A percentile compares a stretch with the other conserved stretches of the same genome.
Conservation (phyloP, 2,329 filamentous ascomycete genomes). For the Gaeumannomyces sp. region DNA sequence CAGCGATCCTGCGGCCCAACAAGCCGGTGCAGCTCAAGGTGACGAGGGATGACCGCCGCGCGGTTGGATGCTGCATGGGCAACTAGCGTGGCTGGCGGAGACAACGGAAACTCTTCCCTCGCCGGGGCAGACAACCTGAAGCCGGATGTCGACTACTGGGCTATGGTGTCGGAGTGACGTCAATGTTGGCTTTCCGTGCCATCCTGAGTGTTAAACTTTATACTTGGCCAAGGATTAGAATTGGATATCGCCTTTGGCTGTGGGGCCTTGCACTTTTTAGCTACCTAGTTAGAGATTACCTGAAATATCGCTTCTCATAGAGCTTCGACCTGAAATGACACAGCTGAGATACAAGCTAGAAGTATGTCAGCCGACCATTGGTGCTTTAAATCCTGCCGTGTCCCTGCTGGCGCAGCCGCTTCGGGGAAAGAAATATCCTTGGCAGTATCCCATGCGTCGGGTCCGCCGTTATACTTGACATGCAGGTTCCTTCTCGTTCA, state of each 20-base stretch:
- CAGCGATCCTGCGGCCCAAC: conserved; percentile 32
- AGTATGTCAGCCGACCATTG: too few species aligned
- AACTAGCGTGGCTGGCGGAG: conserved; percentile 13
- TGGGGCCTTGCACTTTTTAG: too few species aligned
- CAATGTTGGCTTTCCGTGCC: not conserved
- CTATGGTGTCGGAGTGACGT: conserved; percentile 17
- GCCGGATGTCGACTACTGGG: conserved; percentile 21
- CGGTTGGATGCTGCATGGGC: conserved; percentile 18
- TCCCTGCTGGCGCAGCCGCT: not conserved
- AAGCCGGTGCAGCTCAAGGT: conserved; percentile 16
- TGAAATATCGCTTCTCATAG: too few species aligned
- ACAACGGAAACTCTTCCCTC: not conserved
- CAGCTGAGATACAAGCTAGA: too few species aligned
- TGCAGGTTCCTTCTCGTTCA: not conserved
- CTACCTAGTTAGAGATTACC: too few species aligned
- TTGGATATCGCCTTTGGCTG: too few species aligned
- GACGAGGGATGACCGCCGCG: conserved; percentile 16
- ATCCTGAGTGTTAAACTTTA: too few species aligned
- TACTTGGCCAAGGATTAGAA: too few species aligned
- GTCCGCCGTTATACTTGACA: not conserved
- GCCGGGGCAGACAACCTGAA: not conserved
- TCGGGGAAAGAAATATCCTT: too few species aligned
- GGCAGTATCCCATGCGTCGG: too few species aligned
- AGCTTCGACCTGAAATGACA: too few species aligned
- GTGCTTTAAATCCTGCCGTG: too few species aligned